Base-by-base conservation (phyloP, 176 grass and related monocot species). In the Leersia perrieri region DNA sequence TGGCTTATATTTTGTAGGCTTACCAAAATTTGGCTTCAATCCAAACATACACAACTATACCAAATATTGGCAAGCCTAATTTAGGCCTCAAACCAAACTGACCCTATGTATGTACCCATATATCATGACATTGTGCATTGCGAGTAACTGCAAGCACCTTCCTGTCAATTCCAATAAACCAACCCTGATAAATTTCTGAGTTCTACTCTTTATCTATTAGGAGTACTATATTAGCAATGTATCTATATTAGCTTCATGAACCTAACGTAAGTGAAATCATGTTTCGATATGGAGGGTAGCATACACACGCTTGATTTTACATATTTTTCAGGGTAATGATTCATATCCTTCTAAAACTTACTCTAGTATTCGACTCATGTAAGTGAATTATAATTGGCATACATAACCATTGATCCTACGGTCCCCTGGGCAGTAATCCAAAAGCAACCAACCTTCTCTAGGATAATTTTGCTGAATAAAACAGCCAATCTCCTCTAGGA, bases 321-420 rank as follows among this genome's bases (percentile, higher is more conserved):
- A 62, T 32, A 49, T 32, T 30, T 26, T 51, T 62, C 49, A 44
- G 39, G 14, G 23, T 45, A 12, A 63, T 44, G 35, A 62, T 72
- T 33, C 33, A 41, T 7, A 34, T 88, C n/a, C 26, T 83, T 66
- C 74, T 14, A 65, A 73, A 25, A 80, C 6, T 78, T 78, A 38
- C n/a, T n/a, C 3, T 66, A 49, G 18, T 44, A n/a, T 40, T 47
- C 28, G 7, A 60, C n/a, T 58, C 5, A 32, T 42, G 15, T n/a
- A 7, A 57, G 1, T 0, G 22, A 3, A 20, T 41, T 36, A n/a
- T 18, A 63, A 30, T 42, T 79, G 20, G 23, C 9, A 69, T 60
- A 75, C 2, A 26, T 3, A 78, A 65, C 30, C 16, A n/a, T 83
- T 57, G 18, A 64, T 70, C 28, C 34, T 66, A 72, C n/a, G n/a